Percentiles rank a stretch among this genome's conserved stretches.
phyloP scores from a whole-genome alignment of 2,329 filamentous ascomycete species.

The Aureobasidium sp. region DNA sequence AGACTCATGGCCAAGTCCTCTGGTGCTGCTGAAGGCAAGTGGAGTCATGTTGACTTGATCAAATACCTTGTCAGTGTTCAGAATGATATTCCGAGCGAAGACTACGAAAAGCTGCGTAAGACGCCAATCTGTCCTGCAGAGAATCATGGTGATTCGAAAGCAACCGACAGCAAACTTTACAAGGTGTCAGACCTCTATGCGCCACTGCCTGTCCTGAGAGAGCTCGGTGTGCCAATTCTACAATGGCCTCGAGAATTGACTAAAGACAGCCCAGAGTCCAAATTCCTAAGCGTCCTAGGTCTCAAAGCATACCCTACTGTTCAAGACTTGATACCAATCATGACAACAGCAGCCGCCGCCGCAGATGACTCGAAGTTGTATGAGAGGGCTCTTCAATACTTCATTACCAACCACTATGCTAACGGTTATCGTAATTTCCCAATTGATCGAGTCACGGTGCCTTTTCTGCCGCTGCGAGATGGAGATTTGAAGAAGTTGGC shows the following conservation, averaged over 20 bases:
- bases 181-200: constrained; percentile 73
- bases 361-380: constrained; percentile 47
- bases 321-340: constrained; percentile 67
- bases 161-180: constrained; percentile 41
- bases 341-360: constrained; percentile 52
- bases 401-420: constrained; percentile 66
- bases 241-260: constrained; percentile 74
- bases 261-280: constrained; percentile 59
- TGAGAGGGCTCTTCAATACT: constrained; percentile 68
- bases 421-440: constrained; percentile 65
- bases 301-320: constrained; percentile 63
- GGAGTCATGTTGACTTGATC: constrained; percentile 91
- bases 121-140: constrained; percentile 80
- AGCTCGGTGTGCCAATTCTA: constrained; percentile 64
- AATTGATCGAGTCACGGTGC: constrained; percentile 37
- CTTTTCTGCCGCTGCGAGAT: constrained; percentile 58
- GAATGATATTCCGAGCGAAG: constrained; percentile 75
- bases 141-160: constrained; percentile 30
- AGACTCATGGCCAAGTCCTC: constrained; percentile 59
- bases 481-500: constrained; percentile 46
- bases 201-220: constrained; percentile 60
- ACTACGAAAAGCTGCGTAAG: constrained; percentile 67
- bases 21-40: constrained; percentile 47
- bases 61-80: constrained; percentile 87
- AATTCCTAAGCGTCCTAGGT: constrained; percentile 65